Evolutionary conservation across 176 grass and related monocot genomes (phyloP).

Genomic region (Aegilops sharonensis): DNA sequence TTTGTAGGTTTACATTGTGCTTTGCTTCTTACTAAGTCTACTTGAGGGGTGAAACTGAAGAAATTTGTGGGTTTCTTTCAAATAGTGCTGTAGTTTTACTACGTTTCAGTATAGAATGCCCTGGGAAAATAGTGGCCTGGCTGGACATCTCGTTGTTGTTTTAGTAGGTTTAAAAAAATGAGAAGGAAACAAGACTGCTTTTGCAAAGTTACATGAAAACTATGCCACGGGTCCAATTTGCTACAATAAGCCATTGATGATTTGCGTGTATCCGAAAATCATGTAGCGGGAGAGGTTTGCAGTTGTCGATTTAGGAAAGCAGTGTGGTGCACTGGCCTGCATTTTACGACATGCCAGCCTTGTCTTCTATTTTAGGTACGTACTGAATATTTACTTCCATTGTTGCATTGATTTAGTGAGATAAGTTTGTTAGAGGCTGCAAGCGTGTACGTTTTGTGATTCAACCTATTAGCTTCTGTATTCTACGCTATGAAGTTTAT

Average conservation of each 20-base stretch:
- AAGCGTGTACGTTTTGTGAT: not conserved
- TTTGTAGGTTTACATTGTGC: not conserved
- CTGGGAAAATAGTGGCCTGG: not conserved
- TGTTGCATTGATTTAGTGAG: not conserved
- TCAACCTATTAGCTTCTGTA: not conserved
- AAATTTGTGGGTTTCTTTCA: not conserved
- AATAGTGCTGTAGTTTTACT: not conserved
- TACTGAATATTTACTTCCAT: not conserved
- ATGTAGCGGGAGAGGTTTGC: not conserved
- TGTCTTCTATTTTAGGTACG: not conserved
- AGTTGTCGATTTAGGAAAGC: not conserved
- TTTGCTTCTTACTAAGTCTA: not conserved
- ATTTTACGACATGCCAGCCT: not conserved
- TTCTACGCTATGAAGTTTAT: not conserved
- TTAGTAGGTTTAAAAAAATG: not conserved
- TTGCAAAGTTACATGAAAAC: not conserved
- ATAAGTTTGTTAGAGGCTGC: not conserved
- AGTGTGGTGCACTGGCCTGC: not conserved
- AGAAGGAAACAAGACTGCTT: not conserved
- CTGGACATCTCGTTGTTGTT: not conserved
- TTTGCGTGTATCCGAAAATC: not conserved
- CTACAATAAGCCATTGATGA: not conserved
- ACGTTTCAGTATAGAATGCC: not conserved
- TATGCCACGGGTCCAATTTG: not conserved
- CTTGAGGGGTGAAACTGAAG: not conserved